These are phyloP conservation scores for Schizochytrium sp. DNA, from an alignment of 108 stramenopile genomes.

Conservation along the genomic window DNA sequence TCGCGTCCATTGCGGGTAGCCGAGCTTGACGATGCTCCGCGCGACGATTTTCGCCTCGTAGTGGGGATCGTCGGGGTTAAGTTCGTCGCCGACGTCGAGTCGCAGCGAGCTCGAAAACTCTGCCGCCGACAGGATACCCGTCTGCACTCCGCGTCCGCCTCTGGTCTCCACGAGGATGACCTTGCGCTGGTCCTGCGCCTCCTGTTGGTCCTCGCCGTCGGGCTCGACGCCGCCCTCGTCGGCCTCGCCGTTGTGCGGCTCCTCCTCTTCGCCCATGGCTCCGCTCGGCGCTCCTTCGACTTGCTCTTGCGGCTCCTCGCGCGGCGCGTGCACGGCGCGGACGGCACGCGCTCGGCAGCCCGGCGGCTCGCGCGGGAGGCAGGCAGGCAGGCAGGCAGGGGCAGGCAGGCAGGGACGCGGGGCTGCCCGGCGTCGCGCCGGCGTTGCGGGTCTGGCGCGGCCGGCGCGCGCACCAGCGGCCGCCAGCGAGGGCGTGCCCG, in stretches of 20 bases:
- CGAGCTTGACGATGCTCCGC: not conserved
- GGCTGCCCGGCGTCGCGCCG: no score
- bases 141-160: not conserved
- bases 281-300: no score
- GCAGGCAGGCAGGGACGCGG: no score
- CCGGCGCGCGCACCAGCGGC: no score
- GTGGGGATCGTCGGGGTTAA: not conserved
- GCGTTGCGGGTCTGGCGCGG: no score
- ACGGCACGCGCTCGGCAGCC: no score
- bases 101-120: not conserved
- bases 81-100: not conserved
- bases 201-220: not conserved
- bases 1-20: not conserved
- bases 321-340: no score
- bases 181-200: not conserved
- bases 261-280: not conserved
- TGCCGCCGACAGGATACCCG: not conserved
- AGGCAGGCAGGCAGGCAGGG: no score
- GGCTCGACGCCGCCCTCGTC: not conserved
- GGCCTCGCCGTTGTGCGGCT: not conserved
- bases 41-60: not conserved
- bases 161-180: not conserved
- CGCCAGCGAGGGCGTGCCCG: no score
- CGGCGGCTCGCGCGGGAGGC: no score
- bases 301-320: no score